Evolutionary conservation across 2,329 filamentous ascomycete species (phyloP).

Genomic region (Xylaria sp.): DNA sequence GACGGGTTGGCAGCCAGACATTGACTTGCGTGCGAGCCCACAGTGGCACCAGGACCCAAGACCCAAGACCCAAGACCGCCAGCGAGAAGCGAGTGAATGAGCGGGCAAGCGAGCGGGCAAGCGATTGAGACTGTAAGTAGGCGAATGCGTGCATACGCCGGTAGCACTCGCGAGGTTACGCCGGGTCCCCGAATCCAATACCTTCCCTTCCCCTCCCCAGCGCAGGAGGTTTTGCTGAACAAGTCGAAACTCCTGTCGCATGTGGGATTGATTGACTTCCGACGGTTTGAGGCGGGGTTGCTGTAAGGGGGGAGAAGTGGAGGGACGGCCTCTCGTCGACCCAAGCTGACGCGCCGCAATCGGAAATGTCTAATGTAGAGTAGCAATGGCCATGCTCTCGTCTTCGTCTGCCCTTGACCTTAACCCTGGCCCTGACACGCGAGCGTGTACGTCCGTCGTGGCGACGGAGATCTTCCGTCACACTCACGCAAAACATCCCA

Average conservation of each 20-base stretch:
- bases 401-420: neutral
- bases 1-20: slow-evolving; percentile 13
- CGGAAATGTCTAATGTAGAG: slow-evolving; percentile 13
- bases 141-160: slow-evolving; percentile 7
- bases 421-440: neutral
- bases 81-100: too few species aligned
- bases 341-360: neutral
- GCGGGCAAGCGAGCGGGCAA: neutral
- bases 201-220: neutral
- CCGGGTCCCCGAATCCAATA: neutral
- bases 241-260: slow-evolving; percentile 25
- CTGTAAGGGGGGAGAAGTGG: slow-evolving; percentile 5
- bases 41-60: neutral
- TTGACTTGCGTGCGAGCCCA: slow-evolving; percentile 12
- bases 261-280: slow-evolving; percentile 22
- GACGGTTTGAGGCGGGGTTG: slow-evolving; percentile 8
- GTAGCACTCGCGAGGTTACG: slow-evolving; percentile 13
- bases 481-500: slow-evolving; percentile 3
- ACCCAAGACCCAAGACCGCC: neutral
- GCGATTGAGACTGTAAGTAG: neutral
- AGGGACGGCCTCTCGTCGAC: slow-evolving; percentile 6
- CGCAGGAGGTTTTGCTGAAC: slow-evolving; percentile 2
- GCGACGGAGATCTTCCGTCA: slow-evolving; percentile 16
- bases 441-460: neutral
- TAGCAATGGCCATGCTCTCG: slow-evolving; percentile 9